Evolutionary conservation across 2,329 filamentous ascomycete genomes (phyloP), one percentile per base, ranked within the genome.

Genomic region (Phaeosphaeria sp.): DNA sequence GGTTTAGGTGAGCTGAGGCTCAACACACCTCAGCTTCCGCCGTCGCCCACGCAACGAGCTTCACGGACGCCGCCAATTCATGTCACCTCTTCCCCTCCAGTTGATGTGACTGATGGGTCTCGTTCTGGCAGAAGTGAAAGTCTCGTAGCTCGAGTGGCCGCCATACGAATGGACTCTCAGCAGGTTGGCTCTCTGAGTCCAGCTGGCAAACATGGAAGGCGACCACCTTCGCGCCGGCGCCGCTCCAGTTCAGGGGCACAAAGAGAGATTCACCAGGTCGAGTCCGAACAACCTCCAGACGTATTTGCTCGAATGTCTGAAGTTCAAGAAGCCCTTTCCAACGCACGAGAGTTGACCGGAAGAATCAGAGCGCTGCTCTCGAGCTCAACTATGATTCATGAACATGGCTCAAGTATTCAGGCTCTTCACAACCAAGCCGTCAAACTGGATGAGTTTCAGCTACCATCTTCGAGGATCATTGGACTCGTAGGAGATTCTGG

Each of bases 401-500:
- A 80, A 3, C 66, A 72, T 0, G 77, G 78, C 18, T 82, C 81
- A 0, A 77, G 71, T 0, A 79, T 84, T 49, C 30, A 63, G 11
- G 59, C 60, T 13, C 74, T 83, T 1, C 62, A 77, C 51, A 42
- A 61, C 6, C 63, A 76, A 33, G 79, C 78, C 1, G 24, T 55
- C 1, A 55, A 64, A 0, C 57, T 84, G 21, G 72, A 75, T 1
- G 25, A 36, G 0, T 83, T 82, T 46, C 62, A 77, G 18, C 77
- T 75, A 24, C 77, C 77, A 0, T 71, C 77, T 0, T 78, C 73
- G 2, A 71, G 80, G 17, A 80, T 67, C 3, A 79, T 84, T 0
- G 82, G 80, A 0, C 78, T 84, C 40, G 79, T 84, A 0, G 82
- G 82, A 0, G 81, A 83, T 57, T 82, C 81, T 13, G 82, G 82